Conservation (phyloP, 2,329 filamentous ascomycete species). For the Alternaria alternata region DNA sequence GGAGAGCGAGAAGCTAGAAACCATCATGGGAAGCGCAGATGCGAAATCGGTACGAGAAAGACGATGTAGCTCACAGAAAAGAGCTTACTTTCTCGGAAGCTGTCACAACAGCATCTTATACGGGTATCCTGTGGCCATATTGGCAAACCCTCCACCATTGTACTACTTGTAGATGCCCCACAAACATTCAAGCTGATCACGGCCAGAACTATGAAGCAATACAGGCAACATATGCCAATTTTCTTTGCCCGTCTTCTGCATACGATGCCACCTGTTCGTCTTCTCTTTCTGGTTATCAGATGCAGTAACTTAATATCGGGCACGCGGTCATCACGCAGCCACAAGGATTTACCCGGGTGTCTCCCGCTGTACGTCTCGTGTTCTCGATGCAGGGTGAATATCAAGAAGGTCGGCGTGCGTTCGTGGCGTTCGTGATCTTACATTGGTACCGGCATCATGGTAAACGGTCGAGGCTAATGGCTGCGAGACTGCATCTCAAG, state of each 20-base stretch:
- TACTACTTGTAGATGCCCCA: not conserved
- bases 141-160: not conserved
- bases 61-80: too few species aligned
- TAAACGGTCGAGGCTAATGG: not conserved
- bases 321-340: not conserved
- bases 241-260: too few species aligned
- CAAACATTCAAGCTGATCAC: not conserved
- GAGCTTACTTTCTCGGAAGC: not conserved
- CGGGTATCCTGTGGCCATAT: not conserved
- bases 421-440: constrained; percentile 4
- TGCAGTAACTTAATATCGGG: not conserved
- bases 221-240: not conserved
- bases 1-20: not conserved
- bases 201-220: not conserved
- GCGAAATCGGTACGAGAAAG: not conserved
- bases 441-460: not conserved
- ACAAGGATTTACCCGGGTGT: not conserved
- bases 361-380: not conserved
- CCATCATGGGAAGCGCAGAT: not conserved
- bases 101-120: not conserved
- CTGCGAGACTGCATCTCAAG: not conserved
- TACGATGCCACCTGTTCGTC: not conserved
- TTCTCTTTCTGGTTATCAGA: not conserved
- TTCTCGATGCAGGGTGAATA: not conserved
- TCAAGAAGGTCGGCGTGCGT: not conserved